Percentiles rank a stretch among this genome's conserved stretches.
These are phyloP conservation scores for Chrysophaeum taylorii DNA, from an alignment of 352 stramenopile species.

Conservation along the genomic window DNA sequence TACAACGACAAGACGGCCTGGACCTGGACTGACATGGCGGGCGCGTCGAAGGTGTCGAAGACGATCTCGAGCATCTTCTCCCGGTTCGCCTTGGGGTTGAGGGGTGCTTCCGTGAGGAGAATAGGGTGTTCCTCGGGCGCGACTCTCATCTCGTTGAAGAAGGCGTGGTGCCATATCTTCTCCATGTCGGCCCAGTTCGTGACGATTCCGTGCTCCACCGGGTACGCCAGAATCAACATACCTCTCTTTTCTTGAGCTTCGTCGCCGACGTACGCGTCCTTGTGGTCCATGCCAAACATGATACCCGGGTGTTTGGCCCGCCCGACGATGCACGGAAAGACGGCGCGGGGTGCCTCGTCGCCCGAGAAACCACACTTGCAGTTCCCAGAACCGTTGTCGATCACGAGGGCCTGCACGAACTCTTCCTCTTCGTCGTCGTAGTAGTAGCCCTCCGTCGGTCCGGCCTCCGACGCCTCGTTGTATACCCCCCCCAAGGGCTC, in stretches of 20 bases:
- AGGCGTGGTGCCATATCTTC: too few relatives aligned
- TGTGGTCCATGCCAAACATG: constrained; percentile 74
- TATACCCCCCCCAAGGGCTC: too few relatives aligned
- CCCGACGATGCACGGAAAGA: constrained; percentile 93
- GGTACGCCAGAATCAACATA: too few relatives aligned
- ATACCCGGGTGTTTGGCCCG: too few relatives aligned
- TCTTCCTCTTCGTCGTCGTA: too few relatives aligned
- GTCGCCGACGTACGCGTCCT: constrained; percentile 84
- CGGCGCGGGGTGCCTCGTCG: constrained; percentile 85
- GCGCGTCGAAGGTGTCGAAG: constrained; percentile 90
- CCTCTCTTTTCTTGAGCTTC: constrained; percentile 83
- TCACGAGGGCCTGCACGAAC: constrained; percentile 66
- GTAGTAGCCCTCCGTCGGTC: too few relatives aligned
- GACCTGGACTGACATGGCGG: too few relatives aligned
- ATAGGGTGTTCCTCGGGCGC: constrained; percentile 90
- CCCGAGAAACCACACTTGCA: constrained; percentile 92
- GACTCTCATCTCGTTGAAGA: constrained; percentile 77
- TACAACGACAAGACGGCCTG: constrained; percentile 50
- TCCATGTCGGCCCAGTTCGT: too few relatives aligned
- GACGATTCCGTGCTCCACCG: too few relatives aligned
- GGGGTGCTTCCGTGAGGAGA: constrained; percentile 70
- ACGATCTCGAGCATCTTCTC: constrained; percentile 94
- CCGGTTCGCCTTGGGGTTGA: constrained; percentile 74
- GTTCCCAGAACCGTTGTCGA: constrained; percentile 98
- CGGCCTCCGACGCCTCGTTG: too few relatives aligned